A percentile compares a stretch with the other conserved stretches of the same genome.
Evolutionary conservation across 768 basidiomycete genomes (phyloP).

Genomic region (Sutorius australiensis): DNA sequence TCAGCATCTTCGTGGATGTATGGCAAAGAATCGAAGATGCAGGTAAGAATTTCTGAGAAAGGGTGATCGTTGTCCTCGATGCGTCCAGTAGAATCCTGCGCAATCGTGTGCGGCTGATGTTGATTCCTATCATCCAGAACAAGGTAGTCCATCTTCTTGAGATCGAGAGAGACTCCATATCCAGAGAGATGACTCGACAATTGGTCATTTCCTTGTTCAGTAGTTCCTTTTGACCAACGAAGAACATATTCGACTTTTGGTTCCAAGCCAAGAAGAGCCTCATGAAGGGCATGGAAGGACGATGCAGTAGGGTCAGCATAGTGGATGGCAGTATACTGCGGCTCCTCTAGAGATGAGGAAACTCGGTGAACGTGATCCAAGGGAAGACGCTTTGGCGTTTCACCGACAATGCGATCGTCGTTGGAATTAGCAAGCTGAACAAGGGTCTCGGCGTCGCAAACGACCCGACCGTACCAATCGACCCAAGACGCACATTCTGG

Average conservation of each 20-base stretch:
- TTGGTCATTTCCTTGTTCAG: slow-evolving; percentile 35
- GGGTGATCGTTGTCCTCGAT: slow-evolving; percentile 6
- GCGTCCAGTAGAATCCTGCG: not conserved
- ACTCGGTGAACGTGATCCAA: slow-evolving; percentile 76
- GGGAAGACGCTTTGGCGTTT: slow-evolving; percentile 45
- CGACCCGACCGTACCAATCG: slow-evolving; percentile 74
- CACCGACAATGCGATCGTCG: slow-evolving; percentile 31
- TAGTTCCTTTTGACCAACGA: slow-evolving; percentile 36
- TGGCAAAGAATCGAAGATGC: slow-evolving; percentile 30
- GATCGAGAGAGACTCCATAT: slow-evolving; percentile 86
- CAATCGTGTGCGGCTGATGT: slow-evolving; percentile 4
- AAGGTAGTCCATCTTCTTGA: slow-evolving; percentile 98
- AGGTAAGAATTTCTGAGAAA: slow-evolving; percentile 19
- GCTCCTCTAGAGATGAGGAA: slow-evolving; percentile 42
- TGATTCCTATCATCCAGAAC: slow-evolving; percentile 79
- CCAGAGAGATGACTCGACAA: slow-evolving; percentile 61
- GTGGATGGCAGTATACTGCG: slow-evolving; percentile 66
- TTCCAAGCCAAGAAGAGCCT: slow-evolving; percentile 49
- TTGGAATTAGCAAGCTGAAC: slow-evolving; percentile 49
- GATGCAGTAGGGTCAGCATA: slow-evolving; percentile 66
- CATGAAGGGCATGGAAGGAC: slow-evolving; percentile 70
- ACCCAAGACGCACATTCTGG: slow-evolving; percentile 67
- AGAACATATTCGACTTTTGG: slow-evolving; percentile 69
- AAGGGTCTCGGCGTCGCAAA: slow-evolving; percentile 65
- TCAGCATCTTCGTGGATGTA: slow-evolving; percentile 30